Base-by-base conservation (phyloP, 73 alveolate genomes). In the Durusdinium trenchii region DNA sequence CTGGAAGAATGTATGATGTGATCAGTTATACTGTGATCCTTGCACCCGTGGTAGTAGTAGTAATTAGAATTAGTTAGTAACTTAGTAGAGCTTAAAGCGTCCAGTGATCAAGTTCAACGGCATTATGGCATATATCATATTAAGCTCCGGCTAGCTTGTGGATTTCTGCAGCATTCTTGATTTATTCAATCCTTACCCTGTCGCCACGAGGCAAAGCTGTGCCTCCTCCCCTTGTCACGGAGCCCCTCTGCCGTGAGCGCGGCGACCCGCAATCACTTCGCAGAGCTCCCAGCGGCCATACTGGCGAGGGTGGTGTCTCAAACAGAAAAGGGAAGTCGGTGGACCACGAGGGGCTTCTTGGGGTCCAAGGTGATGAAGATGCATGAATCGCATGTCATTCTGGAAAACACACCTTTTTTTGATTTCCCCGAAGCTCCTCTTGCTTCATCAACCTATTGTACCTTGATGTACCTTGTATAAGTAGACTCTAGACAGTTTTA, bases 221-320 rank as follows among this genome's bases (percentile, higher is more conserved):
- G 7, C 73, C 1, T 32, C 73, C 18, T 32, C 36, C 52, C 14
- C 62, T 12, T 60, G 42, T 10, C 86, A 42, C n/a, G 91, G 91
- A 32, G 91, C 91, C 35, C 47, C n/a, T 64, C 48, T 81, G 91
- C 69, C 91, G 10, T 81, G 91, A 26, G 47, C 46, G 1, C 35
- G 48, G 14, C 50, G 71, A 46, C 71, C 6, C 45, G 89, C 61
- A 16, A 23, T 57, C 69, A 16, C 69, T 90, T 90, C 40, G n/a
- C 85, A 35, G 46, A 18, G 23, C 86, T 91, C 51, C 98, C 98
- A 16, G 87, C 98, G 47, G 98, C 98, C 60, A 89, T 91, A 60
- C 35, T 91, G 60, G 98, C 98, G 78, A 87, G 98, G 76, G 94
- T 84, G 76, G 51, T 84, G 48, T 54, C 20, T n/a, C n/a, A n/a